A percentile compares a stretch with the other conserved stretches of the same genome.
These are phyloP conservation scores for Termitomyces sp. DNA, from an alignment of 1,284 basidiomycete genomes.

Conservation along the genomic window DNA sequence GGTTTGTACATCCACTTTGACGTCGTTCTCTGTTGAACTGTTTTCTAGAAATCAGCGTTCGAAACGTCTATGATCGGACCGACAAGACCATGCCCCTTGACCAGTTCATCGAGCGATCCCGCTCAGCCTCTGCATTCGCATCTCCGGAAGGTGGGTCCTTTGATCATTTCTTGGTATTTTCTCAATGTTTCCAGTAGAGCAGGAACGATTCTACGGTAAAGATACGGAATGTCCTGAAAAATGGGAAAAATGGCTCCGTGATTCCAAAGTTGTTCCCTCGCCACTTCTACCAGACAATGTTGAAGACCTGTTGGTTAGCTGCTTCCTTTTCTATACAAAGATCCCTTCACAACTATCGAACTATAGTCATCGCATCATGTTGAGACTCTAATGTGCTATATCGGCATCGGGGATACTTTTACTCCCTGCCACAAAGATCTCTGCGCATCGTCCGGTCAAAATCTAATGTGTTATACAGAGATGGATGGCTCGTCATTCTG, in stretches of 20 bases:
- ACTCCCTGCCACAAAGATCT: slow-evolving; percentile 78
- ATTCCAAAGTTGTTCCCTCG: slow-evolving; percentile 42
- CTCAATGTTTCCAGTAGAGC: slow-evolving; percentile 37
- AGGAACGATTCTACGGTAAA: slow-evolving; percentile 64
- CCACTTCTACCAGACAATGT: slow-evolving; percentile 43
- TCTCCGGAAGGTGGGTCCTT: slow-evolving; percentile 33
- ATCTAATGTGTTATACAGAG: slow-evolving; percentile 75
- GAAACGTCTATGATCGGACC: slow-evolving; percentile 48
- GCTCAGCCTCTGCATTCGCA: slow-evolving; percentile 29
- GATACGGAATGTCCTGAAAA: slow-evolving; percentile 59
- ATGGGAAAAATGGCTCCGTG: slow-evolving; percentile 59
- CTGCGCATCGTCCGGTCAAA: slow-evolving; percentile 75
- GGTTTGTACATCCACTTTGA: slow-evolving; percentile 24
- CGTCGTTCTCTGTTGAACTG: background rate
- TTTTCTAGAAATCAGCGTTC: slow-evolving; percentile 43
- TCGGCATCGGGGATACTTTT: slow-evolving; percentile 70
- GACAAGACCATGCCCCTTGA: slow-evolving; percentile 41
- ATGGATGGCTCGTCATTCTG: slow-evolving; percentile 66
- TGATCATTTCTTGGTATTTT: slow-evolving; percentile 2
- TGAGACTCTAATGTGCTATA: slow-evolving; percentile 76
- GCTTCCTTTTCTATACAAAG: slow-evolving; percentile 22
- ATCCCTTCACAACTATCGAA: background rate
- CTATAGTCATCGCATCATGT: slow-evolving; percentile 41
- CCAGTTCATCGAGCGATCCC: slow-evolving; percentile 43
- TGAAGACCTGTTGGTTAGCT: slow-evolving; percentile 51